These are phyloP conservation scores for Lactarius deliciosus DNA, from an alignment of 768 basidiomycete genomes.

Conservation along the genomic window DNA sequence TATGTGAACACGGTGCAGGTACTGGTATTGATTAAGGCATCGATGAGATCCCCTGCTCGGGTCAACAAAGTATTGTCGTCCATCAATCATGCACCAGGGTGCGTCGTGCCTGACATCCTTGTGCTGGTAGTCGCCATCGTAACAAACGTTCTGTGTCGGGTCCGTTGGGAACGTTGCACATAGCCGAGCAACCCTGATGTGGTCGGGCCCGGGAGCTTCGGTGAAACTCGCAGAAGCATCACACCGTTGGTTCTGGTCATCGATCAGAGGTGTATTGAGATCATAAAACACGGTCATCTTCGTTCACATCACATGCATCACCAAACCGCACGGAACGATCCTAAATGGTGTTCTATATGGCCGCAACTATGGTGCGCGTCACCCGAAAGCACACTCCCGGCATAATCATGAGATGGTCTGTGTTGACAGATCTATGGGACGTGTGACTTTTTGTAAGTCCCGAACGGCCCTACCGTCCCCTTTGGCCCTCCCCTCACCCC, in stretches of 20 bases:
- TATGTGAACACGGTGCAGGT: background rate
- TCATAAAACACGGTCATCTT: background rate
- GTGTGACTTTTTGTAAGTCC: slow-evolving; percentile 28
- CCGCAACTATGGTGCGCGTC: background rate
- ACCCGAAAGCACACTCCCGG: background rate
- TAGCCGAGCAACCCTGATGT: background rate
- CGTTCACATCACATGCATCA: background rate
- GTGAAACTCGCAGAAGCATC: background rate
- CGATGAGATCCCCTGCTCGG: background rate
- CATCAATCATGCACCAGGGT: background rate
- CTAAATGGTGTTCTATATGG: background rate
- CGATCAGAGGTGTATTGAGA: background rate
- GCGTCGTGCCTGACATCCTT: background rate
- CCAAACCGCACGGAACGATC: background rate
- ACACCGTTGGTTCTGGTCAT: too few species aligned
- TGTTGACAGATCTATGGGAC: slow-evolving; percentile 4
- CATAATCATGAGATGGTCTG: background rate
- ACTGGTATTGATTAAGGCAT: background rate
- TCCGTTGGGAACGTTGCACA: background rate
- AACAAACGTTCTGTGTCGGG: background rate
- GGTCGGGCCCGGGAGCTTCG: background rate
- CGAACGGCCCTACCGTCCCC: slow-evolving; percentile 31
- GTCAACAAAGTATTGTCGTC: background rate
- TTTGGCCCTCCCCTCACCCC: slow-evolving; percentile 28
- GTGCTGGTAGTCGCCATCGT: background rate